Evolutionary conservation across 202 grass and related monocot genomes (phyloP), one percentile per base, ranked within the genome.

Genomic region (Digitaria exilis): DNA sequence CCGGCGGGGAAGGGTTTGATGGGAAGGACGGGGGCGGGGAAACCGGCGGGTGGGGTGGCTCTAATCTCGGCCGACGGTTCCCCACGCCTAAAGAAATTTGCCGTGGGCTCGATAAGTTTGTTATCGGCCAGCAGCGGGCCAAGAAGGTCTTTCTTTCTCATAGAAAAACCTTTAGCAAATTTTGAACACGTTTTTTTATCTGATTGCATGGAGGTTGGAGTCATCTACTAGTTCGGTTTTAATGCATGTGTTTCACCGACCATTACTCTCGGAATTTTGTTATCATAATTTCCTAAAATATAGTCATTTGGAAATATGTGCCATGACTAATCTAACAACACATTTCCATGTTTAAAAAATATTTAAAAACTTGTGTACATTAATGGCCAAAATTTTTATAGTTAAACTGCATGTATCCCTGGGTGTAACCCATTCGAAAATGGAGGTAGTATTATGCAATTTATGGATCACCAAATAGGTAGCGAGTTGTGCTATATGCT

Each of bases 41-140:
- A 25, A 57, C 73, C 26, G 82, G 3, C 0, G 83, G 83, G 1
- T 90, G 91, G 87, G 91, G 87, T 9, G 87, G 87, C 7, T 87
- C 87, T 9, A 90, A 87, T 45, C 49, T 93, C 16, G 87, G 84
- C 6, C 69, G 70, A 4, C 79, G 50, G 34, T 90, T 93, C 62
- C 91, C 91, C 44, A 93, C 87, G 45, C 91, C 91, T 59, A 93
- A 90, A 67, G 84, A 90, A 68, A 93, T 93, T 69, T 85, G 79
- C 77, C 69, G 62, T 43, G 91, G 87, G 61, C 77, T 93, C 9
- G 87, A 93, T 51, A 93, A 87, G 73, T 93, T 93, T 56, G 91
- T 93, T 65, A 88, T 90, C 35, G 91, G 91, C 6, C 91, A 93
- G 78, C 85, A 93, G 78, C 81, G 87, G 12, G 82, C 91, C 42